Percentiles rank a stretch among this genome's conserved stretches.
Evolutionary conservation across 352 stramenopile species (phyloP).

Genomic region (Phytophthora cajani): DNA sequence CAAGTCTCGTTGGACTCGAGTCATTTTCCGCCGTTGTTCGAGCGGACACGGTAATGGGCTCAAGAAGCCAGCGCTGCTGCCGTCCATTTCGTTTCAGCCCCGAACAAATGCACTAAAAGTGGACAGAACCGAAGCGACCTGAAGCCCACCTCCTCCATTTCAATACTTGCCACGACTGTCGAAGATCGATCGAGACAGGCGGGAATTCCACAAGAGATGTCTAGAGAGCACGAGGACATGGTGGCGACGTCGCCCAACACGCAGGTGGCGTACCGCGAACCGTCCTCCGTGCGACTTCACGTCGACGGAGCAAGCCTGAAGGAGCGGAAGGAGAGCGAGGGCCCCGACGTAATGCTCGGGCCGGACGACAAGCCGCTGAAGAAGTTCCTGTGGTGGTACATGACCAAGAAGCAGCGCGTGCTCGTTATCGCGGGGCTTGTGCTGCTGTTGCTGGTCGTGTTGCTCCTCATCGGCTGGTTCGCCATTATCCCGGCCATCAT

Average conservation of each 20-base stretch:
- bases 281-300: conserved; percentile 23
- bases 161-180: background rate
- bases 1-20: conserved; percentile 4
- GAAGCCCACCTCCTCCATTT: background rate
- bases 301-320: conserved; percentile 5
- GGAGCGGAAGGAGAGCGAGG: conserved; percentile 18
- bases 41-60: background rate
- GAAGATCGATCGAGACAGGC: conserved; percentile 4
- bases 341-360: conserved; percentile 4
- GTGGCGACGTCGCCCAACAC: conserved; percentile 16
- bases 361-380: conserved; percentile 26
- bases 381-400: conserved; percentile 58
- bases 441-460: conserved; percentile 40
- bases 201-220: background rate
- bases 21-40: conserved; percentile 1
- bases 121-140: background rate
- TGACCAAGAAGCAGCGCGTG: conserved; percentile 60
- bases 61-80: background rate
- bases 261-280: conserved; percentile 16
- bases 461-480: conserved; percentile 67
- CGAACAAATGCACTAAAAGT: conserved; percentile 10
- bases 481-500: conserved; percentile 62
- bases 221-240: conserved; percentile 15
- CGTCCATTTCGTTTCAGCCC: conserved; percentile 6
- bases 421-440: conserved; percentile 43